These are phyloP conservation scores for Telfairia occidentalis DNA, from an alignment of 331 rosid species.

Conservation along the genomic window DNA sequence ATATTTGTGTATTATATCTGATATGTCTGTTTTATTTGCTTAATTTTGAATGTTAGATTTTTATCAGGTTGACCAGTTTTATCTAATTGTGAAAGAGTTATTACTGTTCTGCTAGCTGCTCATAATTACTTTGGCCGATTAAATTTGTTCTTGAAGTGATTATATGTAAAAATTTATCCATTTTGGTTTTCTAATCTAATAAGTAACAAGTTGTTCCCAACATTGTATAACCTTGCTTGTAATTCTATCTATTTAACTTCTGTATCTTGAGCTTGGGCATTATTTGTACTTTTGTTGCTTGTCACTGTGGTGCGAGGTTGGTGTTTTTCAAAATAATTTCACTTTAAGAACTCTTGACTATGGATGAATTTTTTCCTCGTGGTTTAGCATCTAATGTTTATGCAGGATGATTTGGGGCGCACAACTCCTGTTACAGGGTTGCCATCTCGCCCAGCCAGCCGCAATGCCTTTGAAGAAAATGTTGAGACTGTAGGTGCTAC, in stretches of 20 bases:
- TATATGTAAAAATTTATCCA: not conserved
- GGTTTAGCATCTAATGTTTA: not conserved
- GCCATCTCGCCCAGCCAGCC: conserved; percentile 86
- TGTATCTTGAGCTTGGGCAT: not conserved
- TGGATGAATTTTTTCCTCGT: not conserved
- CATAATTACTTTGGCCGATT: not conserved
- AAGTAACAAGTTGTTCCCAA: not conserved
- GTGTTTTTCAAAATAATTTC: not conserved
- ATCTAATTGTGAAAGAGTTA: not conserved
- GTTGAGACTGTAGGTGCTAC: conserved; percentile 40
- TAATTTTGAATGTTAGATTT: not conserved
- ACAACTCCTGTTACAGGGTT: conserved; percentile 36
- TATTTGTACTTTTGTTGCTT: not conserved
- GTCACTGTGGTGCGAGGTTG: not conserved
- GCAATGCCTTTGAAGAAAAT: conserved; percentile 72
- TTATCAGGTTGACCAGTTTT: not conserved
- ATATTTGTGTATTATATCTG: not conserved
- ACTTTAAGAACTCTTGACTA: not conserved
- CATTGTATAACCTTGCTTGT: not conserved
- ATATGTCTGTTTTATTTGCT: not conserved
- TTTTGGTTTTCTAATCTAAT: not conserved
- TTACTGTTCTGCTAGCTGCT: not conserved
- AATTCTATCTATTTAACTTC: not conserved
- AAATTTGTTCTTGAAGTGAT: not conserved
- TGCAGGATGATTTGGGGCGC: conserved; percentile 81